Evolutionary conservation across 306 rosid species (phyloP), one percentile per base, ranked within the genome.

Genomic region (Fagus crenata): DNA sequence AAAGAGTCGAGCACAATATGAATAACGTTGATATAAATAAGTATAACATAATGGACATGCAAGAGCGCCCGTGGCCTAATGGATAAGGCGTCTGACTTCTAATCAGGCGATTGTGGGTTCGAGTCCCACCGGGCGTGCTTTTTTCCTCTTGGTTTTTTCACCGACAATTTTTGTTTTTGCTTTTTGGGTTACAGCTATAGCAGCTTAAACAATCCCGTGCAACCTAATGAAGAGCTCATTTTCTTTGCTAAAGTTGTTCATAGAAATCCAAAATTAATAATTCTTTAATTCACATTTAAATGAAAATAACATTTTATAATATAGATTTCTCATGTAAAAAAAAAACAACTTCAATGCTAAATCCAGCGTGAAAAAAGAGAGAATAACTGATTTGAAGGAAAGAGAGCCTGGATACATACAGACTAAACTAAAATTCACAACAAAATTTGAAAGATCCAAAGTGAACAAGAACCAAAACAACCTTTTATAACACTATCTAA

Each of bases 41-140:
- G 11, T 35, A 35, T 72, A 33, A 40, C 3, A 6, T 46, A 0
- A 0, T 1, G 7, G 2, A 0, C 14, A 46, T 2, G 0, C 14
- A 9, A 0, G 14, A 0, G 85, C 82, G 72, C 88, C 70, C 53
- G 73, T 78, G 85, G 83, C 83, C 85, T 81, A 81, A 85, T 78
- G 88, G 88, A 85, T 78, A 81, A 85, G 88, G 81, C 83, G 83
- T 72, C 64, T 85, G 81, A 81, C 83, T 84, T 85, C 83, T 75
- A 78, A 85, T 85, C 83, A 85, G 70, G 76, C 85, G 85, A 85
- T 78, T 85, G 79, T 67, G 81, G 79, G 81, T 85, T 81, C 81
- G 88, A 85, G 81, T 81, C 81, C 84, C 88, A 78, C 81, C 76
- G 79, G 77, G 84, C 73, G 81, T 84, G 84, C 2, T 0, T 18